A percentile compares a stretch with the other conserved stretches of the same genome.
These are phyloP conservation scores for Globisporangium canariense DNA, from an alignment of 352 stramenopile genomes.

Conservation along the genomic window DNA sequence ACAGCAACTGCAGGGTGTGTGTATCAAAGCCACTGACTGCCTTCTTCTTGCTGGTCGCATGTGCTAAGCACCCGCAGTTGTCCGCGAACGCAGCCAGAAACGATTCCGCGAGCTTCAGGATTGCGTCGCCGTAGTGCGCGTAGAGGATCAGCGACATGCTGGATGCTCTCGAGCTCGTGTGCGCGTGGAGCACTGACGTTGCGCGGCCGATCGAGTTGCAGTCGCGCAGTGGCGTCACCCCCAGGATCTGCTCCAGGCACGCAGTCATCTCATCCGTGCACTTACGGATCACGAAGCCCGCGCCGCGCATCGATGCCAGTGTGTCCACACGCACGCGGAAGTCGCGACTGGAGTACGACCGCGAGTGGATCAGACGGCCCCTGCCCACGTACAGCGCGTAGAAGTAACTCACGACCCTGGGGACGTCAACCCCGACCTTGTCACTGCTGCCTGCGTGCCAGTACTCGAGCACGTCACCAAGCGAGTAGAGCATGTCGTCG, in stretches of 20 bases:
- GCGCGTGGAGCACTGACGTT: not conserved
- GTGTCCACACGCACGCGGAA: not conserved
- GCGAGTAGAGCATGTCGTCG: not conserved
- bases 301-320: not conserved
- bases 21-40: not conserved
- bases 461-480: slow-evolving; percentile 4
- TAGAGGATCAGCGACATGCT: slow-evolving; percentile 3
- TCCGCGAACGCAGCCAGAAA: not conserved
- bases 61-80: not conserved
- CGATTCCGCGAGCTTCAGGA: not conserved
- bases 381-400: slow-evolving; percentile 3
- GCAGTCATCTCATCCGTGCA: slow-evolving; percentile 4
- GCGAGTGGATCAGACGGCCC: not conserved
- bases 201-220: slow-evolving; percentile 2
- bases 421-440: not conserved
- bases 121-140: not conserved
- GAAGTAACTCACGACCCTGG: not conserved
- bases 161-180: not conserved
- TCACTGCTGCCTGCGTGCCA: not conserved
- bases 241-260: slow-evolving; percentile 1
- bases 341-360: not conserved
- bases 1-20: not conserved
- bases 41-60: not conserved
- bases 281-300: not conserved
- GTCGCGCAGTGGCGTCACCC: not conserved